Conservation (phyloP, 2,329 filamentous ascomycete genomes). For the Stemphylium beticola region DNA sequence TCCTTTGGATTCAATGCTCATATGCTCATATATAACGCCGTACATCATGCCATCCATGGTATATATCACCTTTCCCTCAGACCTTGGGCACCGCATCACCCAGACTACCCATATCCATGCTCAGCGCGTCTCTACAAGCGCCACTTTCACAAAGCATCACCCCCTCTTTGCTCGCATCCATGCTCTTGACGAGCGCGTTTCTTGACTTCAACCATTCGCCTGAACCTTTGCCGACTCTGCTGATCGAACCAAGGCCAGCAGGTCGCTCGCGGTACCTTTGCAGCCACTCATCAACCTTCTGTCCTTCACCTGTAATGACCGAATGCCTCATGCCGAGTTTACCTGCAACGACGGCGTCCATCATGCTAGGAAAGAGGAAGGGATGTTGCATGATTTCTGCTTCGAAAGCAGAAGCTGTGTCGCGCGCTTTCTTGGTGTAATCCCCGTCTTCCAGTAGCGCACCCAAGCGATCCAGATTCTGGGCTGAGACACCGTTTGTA, state of each 20-base stretch:
- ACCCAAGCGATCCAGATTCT: conserved; percentile 83
- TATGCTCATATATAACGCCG: background rate
- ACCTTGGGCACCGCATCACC: conserved; percentile 25
- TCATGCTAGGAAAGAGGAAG: conserved; percentile 84
- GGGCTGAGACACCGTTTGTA: conserved; percentile 84
- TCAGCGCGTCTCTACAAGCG: conserved; percentile 53
- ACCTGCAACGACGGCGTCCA: conserved; percentile 76
- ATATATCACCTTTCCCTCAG: background rate
- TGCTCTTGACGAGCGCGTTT: conserved; percentile 54
- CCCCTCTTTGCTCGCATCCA: conserved; percentile 48
- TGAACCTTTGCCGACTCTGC: conserved; percentile 42
- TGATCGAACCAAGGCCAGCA: conserved; percentile 37
- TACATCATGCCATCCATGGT: background rate
- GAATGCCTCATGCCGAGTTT: conserved; percentile 71
- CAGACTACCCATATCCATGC: conserved; percentile 40
- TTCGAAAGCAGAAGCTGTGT: conserved; percentile 85
- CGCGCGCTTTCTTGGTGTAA: conserved; percentile 70
- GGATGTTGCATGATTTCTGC: conserved; percentile 92
- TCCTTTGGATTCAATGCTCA: background rate
- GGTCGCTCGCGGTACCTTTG: conserved; percentile 51
- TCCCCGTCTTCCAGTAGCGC: conserved; percentile 69
- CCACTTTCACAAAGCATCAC: conserved; percentile 49
- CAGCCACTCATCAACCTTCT: conserved; percentile 51
- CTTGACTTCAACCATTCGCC: conserved; percentile 59
- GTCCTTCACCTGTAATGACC: conserved; percentile 60